phyloP scores from a whole-genome alignment of 345 rosid species.

The Bruguiera sexangula region DNA sequence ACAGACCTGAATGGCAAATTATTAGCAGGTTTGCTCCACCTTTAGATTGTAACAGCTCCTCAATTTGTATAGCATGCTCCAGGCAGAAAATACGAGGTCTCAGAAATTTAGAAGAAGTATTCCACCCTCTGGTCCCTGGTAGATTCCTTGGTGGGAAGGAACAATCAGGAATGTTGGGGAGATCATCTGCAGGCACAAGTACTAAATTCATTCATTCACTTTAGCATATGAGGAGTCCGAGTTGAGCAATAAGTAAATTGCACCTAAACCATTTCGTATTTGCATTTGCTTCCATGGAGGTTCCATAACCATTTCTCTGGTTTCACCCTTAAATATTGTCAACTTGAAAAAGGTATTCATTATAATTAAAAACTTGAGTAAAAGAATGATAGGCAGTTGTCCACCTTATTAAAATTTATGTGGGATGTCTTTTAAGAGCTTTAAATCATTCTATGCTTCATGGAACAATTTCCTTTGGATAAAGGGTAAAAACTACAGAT shows the following conservation, averaged over 20 bases:
- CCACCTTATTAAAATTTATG: too few relatives aligned
- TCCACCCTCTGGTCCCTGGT: conserved; percentile 40
- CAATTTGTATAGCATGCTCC: conserved; percentile 79
- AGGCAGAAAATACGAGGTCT: conserved; percentile 96
- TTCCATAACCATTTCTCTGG: not conserved
- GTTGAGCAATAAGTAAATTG: conserved; percentile 13
- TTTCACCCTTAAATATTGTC: not conserved
- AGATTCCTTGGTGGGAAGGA: conserved; percentile 31
- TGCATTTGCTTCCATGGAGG: conserved; percentile 3
- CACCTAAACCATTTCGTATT: conserved; percentile 1
- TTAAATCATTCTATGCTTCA: too few relatives aligned
- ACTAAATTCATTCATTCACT: conserved; percentile 11
- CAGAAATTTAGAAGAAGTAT: conserved; percentile 44
- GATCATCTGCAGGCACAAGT: conserved; percentile 28
- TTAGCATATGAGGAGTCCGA: conserved; percentile 11
- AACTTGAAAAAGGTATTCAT: not conserved
- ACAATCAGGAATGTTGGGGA: conserved; percentile 12
- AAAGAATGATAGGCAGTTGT: too few relatives aligned
- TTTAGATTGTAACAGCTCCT: conserved; percentile 61
- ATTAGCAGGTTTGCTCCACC: conserved; percentile 82
- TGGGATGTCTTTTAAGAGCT: too few relatives aligned
- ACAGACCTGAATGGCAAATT: conserved; percentile 90
- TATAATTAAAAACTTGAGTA: too few relatives aligned
- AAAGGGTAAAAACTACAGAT: not conserved
- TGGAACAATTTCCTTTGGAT: not conserved